Conservation (phyloP, 768 basidiomycete species). For the Tubosaeta brunneosetosa region DNA sequence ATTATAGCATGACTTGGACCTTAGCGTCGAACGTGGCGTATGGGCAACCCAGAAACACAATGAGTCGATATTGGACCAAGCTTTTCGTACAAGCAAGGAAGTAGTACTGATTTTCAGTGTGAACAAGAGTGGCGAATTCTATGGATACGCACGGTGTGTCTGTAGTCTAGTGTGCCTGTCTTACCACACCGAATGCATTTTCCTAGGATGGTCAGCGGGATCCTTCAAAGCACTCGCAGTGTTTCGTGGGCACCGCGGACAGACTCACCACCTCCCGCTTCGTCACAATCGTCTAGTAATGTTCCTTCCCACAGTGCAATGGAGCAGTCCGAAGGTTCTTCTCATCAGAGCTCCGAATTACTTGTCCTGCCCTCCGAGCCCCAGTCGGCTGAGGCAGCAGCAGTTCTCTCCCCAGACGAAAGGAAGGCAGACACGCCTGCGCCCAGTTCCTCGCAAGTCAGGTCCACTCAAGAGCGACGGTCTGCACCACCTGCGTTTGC, state of each 20-base stretch:
- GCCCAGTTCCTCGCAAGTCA: background rate
- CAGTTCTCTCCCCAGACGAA: background rate
- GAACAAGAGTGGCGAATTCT: slow-evolving; percentile 93
- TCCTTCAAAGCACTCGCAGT: slow-evolving; percentile 45
- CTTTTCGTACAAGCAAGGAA: slow-evolving; percentile 84
- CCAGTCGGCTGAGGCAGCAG: background rate
- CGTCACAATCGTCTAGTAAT: slow-evolving; percentile 28
- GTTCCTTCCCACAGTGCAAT: slow-evolving; percentile 1
- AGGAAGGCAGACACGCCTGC: background rate
- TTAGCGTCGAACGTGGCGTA: slow-evolving; percentile 69
- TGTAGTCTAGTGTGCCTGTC: slow-evolving; percentile 8
- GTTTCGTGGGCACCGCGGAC: slow-evolving; percentile 55
- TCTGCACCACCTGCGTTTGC: slow-evolving; percentile 53
- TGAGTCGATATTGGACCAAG: slow-evolving; percentile 86
- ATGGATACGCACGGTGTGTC: slow-evolving; percentile 77
- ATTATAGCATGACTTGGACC: slow-evolving; percentile 68
- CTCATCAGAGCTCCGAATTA: background rate
- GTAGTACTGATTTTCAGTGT: slow-evolving; percentile 90
- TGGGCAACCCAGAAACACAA: slow-evolving; percentile 97
- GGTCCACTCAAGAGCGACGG: slow-evolving; percentile 1
- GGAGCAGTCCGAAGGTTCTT: slow-evolving; percentile 14
- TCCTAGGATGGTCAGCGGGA: slow-evolving; percentile 60
- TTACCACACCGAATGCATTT: background rate
- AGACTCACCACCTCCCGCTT: slow-evolving; percentile 27
- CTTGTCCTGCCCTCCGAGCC: background rate